Base-by-base conservation (phyloP, 441 rosid genomes). In the Pelargonium fulgidum region DNA sequence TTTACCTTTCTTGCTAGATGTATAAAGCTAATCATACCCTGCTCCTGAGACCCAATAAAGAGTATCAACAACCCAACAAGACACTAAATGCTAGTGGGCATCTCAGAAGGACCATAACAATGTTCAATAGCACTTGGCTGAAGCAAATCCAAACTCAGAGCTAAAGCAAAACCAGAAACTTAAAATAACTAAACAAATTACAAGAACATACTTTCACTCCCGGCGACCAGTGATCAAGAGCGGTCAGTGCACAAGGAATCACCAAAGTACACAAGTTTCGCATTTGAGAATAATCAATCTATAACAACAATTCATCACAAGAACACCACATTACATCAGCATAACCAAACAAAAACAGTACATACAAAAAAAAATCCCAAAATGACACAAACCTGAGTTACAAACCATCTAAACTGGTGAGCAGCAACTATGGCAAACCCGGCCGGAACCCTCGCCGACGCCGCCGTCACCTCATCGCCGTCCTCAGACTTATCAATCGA, bases 201-300 rank as follows among this genome's bases (percentile, higher is more conserved):
- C 56, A 16, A 45, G 2, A 8, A 74, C 81, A 47, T 84, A 89
- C 99, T 82, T 93, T 93, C 73, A 93, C 92, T 73, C 81, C 83
- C 0, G 95, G 84, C 10, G 96, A 91, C 97, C 95, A 93, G 78
- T 91, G 95, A 79, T 93, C 96, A 71, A 91, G 88, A 14, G 91
- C 87, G 58, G 92, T 93, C 79, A 91, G 79, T 59, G 86, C 99
- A 81, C 95, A 89, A 76, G 97, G 99, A 81, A 88, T 75, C 80
- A 91, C 85, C 88, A 91, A 65, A 75, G 75, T 80, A 58, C 83
- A 80, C 67, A 86, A 22, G 65, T 84, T 83, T 65, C 80, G 89
- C 71, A 87, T 42, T 64, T 73, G 71, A 16, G 87, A 83, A 75
- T 58, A 68, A 68, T 75, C 86, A 65, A 89, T 79, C 97, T 89